Evolutionary conservation across 495 filamentous ascomycete genomes (phyloP).

Genomic region (Hypoxylon intermedium): DNA sequence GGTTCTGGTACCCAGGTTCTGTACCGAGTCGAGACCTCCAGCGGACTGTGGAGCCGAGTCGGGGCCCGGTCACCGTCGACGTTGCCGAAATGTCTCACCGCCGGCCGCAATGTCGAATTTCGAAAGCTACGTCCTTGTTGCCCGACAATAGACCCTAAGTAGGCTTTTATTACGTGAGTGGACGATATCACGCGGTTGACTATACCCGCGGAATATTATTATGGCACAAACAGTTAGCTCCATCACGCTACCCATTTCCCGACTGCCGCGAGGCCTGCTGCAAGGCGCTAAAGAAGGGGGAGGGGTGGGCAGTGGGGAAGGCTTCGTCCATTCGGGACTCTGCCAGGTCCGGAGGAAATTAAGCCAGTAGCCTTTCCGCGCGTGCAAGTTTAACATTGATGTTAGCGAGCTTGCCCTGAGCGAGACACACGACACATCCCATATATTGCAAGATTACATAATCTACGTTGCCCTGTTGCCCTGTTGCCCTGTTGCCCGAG

Average conservation of each 20-base stretch:
- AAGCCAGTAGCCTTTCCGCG: constrained; percentile 31
- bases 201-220: constrained; percentile 22
- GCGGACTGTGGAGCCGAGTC: constrained; percentile 30
- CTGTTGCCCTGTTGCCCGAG: constrained; percentile 6
- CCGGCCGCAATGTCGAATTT: constrained; percentile 19
- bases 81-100: constrained; percentile 33
- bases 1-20: too few relatives aligned
- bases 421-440: too few relatives aligned
- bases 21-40: too few relatives aligned
- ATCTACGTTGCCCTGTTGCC: background rate
- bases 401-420: too few relatives aligned
- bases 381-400: constrained; percentile 6
- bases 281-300: constrained; percentile 36
- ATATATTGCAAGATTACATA: constrained; percentile 18
- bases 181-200: constrained; percentile 17
- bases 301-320: constrained; percentile 28
- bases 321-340: constrained; percentile 38
- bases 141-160: constrained; percentile 26
- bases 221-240: constrained; percentile 28
- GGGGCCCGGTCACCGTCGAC: constrained; percentile 28
- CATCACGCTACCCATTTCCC: constrained; percentile 16
- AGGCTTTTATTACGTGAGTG: constrained; percentile 8
- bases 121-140: background rate
- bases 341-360: constrained; percentile 39
- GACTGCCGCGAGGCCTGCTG: constrained; percentile 33